phyloP scores from a whole-genome alignment of 331 rosid genomes.

The Acacia concinna region DNA sequence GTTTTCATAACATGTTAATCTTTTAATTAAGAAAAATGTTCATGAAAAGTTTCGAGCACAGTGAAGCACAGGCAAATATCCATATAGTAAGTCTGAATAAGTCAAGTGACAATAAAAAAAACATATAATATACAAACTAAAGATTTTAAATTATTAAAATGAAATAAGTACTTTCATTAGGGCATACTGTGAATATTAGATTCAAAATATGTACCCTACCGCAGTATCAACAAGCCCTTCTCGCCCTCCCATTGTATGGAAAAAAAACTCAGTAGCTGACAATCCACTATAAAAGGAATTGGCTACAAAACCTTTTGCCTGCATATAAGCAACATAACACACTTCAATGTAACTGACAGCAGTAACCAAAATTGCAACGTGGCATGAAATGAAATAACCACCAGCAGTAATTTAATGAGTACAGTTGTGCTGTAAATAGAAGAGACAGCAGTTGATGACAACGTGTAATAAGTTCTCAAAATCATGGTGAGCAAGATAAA shows the following conservation, averaged over 20 bases:
- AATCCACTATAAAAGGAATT: constrained; percentile 93
- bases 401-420: background rate
- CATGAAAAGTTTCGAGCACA: background rate
- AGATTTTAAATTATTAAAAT: background rate
- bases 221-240: constrained; percentile 98
- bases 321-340: constrained; percentile 42
- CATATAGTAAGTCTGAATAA: constrained; percentile 15
- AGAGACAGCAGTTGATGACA: constrained; percentile 17
- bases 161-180: constrained; percentile 17
- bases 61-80: background rate
- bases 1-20: background rate
- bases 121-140: background rate
- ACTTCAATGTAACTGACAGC: constrained; percentile 26
- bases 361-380: background rate
- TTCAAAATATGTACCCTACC: constrained; percentile 43
- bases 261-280: constrained; percentile 94
- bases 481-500: constrained; percentile 1
- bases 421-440: constrained; percentile 11
- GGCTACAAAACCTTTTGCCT: constrained; percentile 96
- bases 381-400: background rate
- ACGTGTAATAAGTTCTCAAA: background rate
- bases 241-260: constrained; percentile 98
- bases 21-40: background rate
- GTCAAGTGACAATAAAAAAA: background rate
- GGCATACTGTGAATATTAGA: constrained; percentile 9